These are phyloP conservation scores for Lyophyllum decastes DNA, from an alignment of 768 basidiomycete genomes.

Conservation along the genomic window DNA sequence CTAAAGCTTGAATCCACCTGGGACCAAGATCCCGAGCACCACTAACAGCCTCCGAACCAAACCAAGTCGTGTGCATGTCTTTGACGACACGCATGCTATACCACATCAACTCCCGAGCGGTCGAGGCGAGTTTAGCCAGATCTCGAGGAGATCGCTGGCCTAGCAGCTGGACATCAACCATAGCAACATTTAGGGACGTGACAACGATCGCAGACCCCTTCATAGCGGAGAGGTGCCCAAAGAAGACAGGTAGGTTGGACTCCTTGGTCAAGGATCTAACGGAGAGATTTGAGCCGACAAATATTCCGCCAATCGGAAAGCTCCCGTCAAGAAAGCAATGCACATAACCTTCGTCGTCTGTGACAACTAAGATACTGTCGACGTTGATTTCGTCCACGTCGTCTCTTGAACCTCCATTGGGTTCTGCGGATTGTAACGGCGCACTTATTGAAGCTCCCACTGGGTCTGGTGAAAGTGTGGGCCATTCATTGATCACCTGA, in stretches of 20 bases:
- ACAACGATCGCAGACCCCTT: constrained; percentile 21
- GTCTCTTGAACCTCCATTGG: constrained; percentile 32
- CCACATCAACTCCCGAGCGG: constrained; percentile 70
- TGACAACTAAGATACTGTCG: constrained; percentile 64
- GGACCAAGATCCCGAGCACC: constrained; percentile 76
- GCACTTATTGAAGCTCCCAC: constrained; percentile 63
- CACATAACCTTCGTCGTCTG: constrained; percentile 59
- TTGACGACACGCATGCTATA: constrained; percentile 69
- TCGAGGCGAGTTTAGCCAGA: constrained; percentile 69
- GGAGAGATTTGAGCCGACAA: constrained; percentile 31
- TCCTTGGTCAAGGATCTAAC: constrained; percentile 49
- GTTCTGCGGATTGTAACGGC: constrained; percentile 30
- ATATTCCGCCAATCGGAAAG: constrained; percentile 65
- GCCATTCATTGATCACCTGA: constrained; percentile 68
- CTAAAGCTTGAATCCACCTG: constrained; percentile 69
- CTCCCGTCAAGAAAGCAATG: constrained; percentile 76
- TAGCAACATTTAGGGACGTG: constrained; percentile 42
- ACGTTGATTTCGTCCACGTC: constrained; percentile 53
- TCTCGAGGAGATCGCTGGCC: constrained; percentile 58
- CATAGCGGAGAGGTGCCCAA: constrained; percentile 42
- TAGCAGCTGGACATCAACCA: constrained; percentile 60
- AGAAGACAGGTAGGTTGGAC: constrained; percentile 45
- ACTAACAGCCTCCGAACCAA: constrained; percentile 62
- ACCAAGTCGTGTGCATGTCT: constrained; percentile 75
- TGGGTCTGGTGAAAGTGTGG: constrained; percentile 57